Conservation (phyloP, 2,329 filamentous ascomycete genomes). For the Botryotinia globosa region DNA sequence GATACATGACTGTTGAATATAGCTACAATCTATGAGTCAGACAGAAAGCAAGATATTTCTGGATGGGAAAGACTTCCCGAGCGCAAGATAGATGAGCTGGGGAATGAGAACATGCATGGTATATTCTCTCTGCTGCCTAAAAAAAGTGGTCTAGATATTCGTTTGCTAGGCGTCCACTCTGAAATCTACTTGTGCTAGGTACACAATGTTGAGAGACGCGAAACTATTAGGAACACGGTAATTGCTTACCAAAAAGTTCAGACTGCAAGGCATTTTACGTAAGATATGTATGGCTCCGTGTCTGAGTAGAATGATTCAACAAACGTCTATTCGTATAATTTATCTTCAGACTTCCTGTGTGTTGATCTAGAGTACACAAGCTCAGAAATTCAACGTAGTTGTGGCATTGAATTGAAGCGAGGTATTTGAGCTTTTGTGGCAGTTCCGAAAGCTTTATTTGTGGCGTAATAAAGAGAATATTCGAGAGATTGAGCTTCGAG, state of each 20-base stretch:
- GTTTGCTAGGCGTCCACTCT: background rate
- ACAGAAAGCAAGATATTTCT: background rate
- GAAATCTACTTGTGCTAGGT: too few species aligned
- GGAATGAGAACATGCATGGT: background rate
- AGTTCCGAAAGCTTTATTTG: background rate
- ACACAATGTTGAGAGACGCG: background rate
- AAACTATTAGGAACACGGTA: background rate
- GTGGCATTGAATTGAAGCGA: background rate
- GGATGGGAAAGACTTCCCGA: background rate
- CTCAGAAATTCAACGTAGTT: background rate
- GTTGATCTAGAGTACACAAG: background rate
- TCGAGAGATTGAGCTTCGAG: background rate
- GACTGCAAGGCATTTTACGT: background rate
- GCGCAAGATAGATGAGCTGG: background rate
- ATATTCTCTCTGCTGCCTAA: background rate
- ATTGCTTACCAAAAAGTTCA: background rate
- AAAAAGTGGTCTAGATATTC: fast-evolving
- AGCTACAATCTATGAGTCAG: too few species aligned
- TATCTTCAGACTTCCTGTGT: background rate
- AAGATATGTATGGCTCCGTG: background rate
- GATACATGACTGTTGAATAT: too few species aligned
- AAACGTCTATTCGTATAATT: background rate
- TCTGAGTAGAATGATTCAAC: background rate
- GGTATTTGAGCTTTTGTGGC: background rate
- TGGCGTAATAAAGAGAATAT: background rate